Evolutionary conservation across 352 stramenopile species (phyloP), one percentile per base, ranked within the genome.

Genomic region (Globisporangium spiculum): DNA sequence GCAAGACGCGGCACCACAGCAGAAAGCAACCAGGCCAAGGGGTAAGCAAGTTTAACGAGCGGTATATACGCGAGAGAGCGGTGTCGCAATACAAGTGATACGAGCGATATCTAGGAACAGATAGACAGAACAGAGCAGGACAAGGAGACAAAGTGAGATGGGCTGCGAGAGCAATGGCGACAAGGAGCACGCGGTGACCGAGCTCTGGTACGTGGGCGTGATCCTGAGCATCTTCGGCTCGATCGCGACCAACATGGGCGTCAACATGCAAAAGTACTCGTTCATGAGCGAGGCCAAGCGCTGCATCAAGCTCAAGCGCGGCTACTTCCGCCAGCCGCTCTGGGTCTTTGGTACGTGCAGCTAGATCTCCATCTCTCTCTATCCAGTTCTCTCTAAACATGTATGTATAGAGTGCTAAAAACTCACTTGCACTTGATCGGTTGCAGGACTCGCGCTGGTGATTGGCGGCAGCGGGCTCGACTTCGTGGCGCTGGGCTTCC

Each of bases 231-330:
- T 95, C 75, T 61, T 90, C 38, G 83, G 80, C 41, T 94, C 86
- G 16, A 65, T 94, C 32, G 74, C 73, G 70, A 92, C 84, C 71
- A 94, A 96, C 74, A 84, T 96, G 66, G 89, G 89, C 57, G 84
- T 94, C 18, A 96, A 96, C 65, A 70, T 94, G 65, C 88, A 96
- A 77, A 96, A 96, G 67, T 94, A 92, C 68, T 94, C 84, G 56
- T 94, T 96, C 77, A 93, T 96, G 79, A 77, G 78, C 48, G 89
- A 96, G 67, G 76, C 82, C 57, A 92, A 89, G 66, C 83, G 75
- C 53, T 76, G 65, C 38, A 61, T 84, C 44, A 83, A 68, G 26
- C 54, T 69, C 63, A 93, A 94, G 50, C 88, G 89, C n/a, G 52
- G 70, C n/a, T 96, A 95, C 79, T 72, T 84, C 24, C 72, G 68